Conservation (phyloP, 768 basidiomycete species). For the Ramaria sp. region DNA sequence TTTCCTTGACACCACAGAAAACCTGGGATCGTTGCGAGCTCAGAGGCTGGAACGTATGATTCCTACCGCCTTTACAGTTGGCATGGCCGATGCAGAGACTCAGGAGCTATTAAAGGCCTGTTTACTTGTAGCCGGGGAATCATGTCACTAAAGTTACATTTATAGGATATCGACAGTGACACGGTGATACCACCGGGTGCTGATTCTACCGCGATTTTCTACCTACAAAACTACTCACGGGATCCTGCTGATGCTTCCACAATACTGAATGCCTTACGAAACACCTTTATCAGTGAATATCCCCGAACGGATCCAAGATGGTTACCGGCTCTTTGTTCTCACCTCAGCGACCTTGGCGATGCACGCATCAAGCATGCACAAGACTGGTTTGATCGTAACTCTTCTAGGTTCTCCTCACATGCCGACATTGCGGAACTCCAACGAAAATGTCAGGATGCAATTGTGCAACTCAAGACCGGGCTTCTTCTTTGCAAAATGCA, state of each 20-base stretch:
- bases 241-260: neutral
- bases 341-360: conserved; percentile 31
- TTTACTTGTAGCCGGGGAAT: neutral
- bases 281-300: conserved; percentile 10
- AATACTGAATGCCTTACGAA: neutral
- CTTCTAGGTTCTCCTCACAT: conserved; percentile 34
- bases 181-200: neutral
- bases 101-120: neutral
- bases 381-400: conserved; percentile 41
- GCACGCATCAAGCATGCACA: conserved; percentile 36
- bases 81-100: neutral
- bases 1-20: neutral
- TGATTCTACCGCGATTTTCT: neutral
- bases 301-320: conserved; percentile 30
- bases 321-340: conserved; percentile 25
- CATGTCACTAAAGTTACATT: neutral
- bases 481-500: conserved; percentile 39
- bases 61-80: neutral
- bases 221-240: neutral
- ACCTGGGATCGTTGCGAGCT: neutral
- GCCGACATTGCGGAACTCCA: conserved; percentile 35
- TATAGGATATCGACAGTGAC: neutral
- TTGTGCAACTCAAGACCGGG: conserved; percentile 35
- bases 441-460: conserved; percentile 30
- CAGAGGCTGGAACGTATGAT: neutral